Conservation (phyloP, 2,329 filamentous ascomycete genomes). For the Botryosphaeria dothidea region DNA sequence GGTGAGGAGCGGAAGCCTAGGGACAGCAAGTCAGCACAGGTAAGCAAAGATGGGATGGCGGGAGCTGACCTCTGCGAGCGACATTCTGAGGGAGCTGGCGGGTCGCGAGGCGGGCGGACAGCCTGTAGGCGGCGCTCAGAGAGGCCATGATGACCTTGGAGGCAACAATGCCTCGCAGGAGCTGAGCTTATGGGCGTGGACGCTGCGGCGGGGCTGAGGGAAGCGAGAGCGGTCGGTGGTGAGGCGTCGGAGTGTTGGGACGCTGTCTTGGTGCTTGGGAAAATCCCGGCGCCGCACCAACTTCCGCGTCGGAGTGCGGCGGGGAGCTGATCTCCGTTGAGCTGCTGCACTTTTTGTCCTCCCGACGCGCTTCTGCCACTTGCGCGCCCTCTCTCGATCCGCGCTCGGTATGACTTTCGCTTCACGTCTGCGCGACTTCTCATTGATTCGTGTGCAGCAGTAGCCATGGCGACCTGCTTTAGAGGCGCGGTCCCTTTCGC, state of each 20-base stretch:
- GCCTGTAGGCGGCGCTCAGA: conserved; percentile 63
- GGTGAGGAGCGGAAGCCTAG: conserved; percentile 66
- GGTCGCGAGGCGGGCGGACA: conserved; percentile 61
- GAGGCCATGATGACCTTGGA: conserved; percentile 59
- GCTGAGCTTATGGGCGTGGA: not conserved
- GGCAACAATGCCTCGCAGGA: conserved; percentile 18
- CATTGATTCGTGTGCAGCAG: not conserved
- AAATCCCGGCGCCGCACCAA: conserved; percentile 16
- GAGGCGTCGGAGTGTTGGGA: conserved; percentile 17
- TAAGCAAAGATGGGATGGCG: conserved; percentile 15
- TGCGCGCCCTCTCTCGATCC: not conserved
- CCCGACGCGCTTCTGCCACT: not conserved
- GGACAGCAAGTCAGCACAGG: not conserved
- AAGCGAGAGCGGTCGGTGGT: not conserved
- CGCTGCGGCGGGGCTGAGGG: conserved; percentile 2
- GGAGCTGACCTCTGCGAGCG: conserved; percentile 58
- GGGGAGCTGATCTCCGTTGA: conserved; percentile 19
- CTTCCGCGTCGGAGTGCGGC: conserved; percentile 18
- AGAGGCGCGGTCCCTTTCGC: not conserved
- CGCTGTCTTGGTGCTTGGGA: conserved; percentile 6
- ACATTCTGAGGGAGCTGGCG: conserved; percentile 57
- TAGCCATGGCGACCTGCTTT: conserved; percentile 11
- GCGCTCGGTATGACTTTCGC: conserved; percentile 6
- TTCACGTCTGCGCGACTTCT: not conserved
- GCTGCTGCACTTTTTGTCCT: conserved; percentile 9